Conservation (phyloP, 1,139 yeast genomes). For the Saccharomyces hybrid region DNA sequence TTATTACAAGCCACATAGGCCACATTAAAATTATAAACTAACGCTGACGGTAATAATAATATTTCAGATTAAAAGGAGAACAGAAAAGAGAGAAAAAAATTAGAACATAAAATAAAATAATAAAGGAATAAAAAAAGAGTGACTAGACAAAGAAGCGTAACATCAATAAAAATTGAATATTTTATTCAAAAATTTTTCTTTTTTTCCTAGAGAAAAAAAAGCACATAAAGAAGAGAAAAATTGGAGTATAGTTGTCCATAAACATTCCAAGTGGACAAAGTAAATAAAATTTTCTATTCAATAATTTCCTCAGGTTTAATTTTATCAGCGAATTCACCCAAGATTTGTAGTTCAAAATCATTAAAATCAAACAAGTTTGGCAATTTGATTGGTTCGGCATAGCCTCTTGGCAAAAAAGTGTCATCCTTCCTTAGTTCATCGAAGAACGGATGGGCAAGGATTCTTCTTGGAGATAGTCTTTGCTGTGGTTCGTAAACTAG, state of each 20-base stretch:
- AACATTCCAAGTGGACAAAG: background rate
- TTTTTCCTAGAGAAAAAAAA: background rate
- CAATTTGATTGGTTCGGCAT: constrained; percentile 31
- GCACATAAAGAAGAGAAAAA: background rate
- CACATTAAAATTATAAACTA: background rate
- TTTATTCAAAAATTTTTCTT: background rate
- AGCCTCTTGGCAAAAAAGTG: constrained; percentile 52
- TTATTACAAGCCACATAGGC: background rate
- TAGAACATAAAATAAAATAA: background rate
- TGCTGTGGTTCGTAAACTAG: constrained; percentile 66
- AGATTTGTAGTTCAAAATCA: constrained; percentile 35
- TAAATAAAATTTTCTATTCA: background rate
- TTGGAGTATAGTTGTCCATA: background rate
- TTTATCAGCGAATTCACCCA: constrained; percentile 32
- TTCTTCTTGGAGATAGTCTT: constrained; percentile 58
- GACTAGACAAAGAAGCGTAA: background rate
- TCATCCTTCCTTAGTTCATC: constrained; percentile 52
- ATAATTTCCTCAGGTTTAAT: constrained; percentile 17
- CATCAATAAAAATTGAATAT: background rate
- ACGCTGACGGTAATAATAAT: background rate
- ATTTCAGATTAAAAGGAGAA: background rate
- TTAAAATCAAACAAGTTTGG: constrained; percentile 37
- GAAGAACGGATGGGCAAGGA: constrained; percentile 65
- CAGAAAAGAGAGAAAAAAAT: background rate
- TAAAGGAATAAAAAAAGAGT: background rate